Conservation (phyloP, 805 yeast genomes). For the Candida orba region DNA sequence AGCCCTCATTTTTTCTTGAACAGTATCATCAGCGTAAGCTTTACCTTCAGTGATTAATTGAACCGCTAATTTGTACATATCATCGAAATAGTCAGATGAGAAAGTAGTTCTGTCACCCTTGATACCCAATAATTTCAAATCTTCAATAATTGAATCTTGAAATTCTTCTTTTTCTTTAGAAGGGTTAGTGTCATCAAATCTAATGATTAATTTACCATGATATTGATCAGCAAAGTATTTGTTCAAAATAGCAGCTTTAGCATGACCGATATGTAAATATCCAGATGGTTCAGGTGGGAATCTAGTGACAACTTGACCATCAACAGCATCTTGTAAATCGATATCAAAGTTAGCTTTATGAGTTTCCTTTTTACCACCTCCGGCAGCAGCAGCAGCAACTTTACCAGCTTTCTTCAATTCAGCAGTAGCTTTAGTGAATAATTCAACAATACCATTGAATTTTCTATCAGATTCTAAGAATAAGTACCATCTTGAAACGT, state of each 20-base stretch:
- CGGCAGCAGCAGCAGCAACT: conserved; percentile 28
- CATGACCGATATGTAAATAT: conserved; percentile 98
- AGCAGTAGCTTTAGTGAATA: conserved; percentile 57
- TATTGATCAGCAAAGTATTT: conserved; percentile 94
- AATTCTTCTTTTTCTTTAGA: conserved; percentile 93
- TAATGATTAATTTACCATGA: conserved; percentile 91
- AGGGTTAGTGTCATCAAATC: conserved; percentile 98
- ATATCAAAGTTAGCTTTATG: conserved; percentile 95
- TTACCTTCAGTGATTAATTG: conserved; percentile 89
- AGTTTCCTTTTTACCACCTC: conserved; percentile 62
- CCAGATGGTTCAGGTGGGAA: conserved; percentile 99
- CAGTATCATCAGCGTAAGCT: conserved; percentile 97
- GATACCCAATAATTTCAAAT: conserved; percentile 82
- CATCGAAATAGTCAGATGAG: conserved; percentile 89
- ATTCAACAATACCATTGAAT: conserved; percentile 65
- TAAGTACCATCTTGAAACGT: conserved; percentile 90
- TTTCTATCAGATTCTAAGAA: conserved; percentile 58
- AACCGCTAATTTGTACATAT: conserved; percentile 83
- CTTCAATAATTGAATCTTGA: conserved; percentile 91
- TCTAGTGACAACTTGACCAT: conserved; percentile 95
- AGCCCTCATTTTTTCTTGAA: conserved; percentile 91
- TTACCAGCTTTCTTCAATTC: conserved; percentile 70
- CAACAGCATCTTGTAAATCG: conserved; percentile 82
- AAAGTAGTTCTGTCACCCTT: conserved; percentile 84
- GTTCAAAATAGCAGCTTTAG: conserved; percentile 94